phyloP scores from a whole-genome alignment of 345 rosid species.

The Schrenkiella parvula region DNA sequence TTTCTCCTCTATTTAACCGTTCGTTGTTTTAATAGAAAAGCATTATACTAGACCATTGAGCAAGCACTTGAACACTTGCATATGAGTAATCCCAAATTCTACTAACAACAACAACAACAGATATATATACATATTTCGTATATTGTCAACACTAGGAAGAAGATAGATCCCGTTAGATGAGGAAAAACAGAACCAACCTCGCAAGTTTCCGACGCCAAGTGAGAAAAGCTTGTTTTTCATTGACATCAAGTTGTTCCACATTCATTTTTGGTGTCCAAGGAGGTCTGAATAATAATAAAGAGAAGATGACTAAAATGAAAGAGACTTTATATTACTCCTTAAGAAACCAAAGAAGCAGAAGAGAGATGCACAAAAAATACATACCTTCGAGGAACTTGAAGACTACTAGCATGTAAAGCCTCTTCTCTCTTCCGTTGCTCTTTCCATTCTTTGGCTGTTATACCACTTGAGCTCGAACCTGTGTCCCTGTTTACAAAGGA shows the following conservation, averaged over 20 bases:
- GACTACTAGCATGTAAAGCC: conserved; percentile 56
- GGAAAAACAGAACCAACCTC: conserved; percentile 41
- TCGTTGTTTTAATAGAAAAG: background rate
- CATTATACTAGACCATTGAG: background rate
- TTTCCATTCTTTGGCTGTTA: conserved; percentile 60
- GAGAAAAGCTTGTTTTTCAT: conserved; percentile 62
- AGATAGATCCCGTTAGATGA: background rate
- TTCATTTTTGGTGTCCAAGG: conserved; percentile 67
- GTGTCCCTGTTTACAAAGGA: conserved; percentile 48
- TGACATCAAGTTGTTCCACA: conserved; percentile 62
- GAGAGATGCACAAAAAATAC: background rate
- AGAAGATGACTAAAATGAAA: background rate
- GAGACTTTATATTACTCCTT: background rate
- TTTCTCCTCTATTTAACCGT: background rate
- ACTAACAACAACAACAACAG: background rate
- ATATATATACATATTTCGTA: background rate
- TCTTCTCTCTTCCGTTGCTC: conserved; percentile 64
- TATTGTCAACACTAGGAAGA: background rate
- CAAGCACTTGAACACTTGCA: background rate
- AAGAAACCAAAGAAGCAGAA: background rate
- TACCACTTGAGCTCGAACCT: conserved; percentile 41
- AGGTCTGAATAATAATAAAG: conserved; percentile 41
- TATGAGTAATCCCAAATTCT: background rate
- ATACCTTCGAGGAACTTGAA: conserved; percentile 68
- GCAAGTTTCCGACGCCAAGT: conserved; percentile 79